phyloP scores from a whole-genome alignment of 1,139 yeast species.

The Geotrichum fermentans region DNA sequence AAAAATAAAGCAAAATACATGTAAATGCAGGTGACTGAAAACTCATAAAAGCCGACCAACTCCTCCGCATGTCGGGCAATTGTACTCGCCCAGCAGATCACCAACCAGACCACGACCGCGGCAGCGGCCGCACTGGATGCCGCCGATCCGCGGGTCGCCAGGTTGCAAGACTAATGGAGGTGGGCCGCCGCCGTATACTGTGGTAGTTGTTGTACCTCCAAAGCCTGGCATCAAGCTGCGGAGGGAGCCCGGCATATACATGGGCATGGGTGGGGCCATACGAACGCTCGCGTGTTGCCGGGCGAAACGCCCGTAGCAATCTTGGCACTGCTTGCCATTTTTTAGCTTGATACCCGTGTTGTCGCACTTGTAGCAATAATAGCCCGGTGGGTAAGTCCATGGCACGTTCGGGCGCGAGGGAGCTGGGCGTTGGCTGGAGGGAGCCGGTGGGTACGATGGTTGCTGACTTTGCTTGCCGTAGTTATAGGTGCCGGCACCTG shows the following conservation, averaged over 20 bases:
- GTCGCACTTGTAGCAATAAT: slow-evolving; percentile 61
- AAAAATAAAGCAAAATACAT: too few relatives aligned
- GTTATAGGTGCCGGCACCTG: slow-evolving; percentile 47
- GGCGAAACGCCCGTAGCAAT: slow-evolving; percentile 66
- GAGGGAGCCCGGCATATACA: neutral
- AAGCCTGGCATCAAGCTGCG: neutral
- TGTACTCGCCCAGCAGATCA: slow-evolving; percentile 30
- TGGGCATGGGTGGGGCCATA: neutral
- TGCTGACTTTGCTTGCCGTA: slow-evolving; percentile 4
- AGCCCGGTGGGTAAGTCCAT: slow-evolving; percentile 61
- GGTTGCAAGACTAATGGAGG: slow-evolving; percentile 5
- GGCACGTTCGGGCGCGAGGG: slow-evolving; percentile 44
- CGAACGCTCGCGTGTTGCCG: slow-evolving; percentile 29
- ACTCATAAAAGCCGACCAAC: slow-evolving; percentile 48
- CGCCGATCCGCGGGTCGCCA: slow-evolving; percentile 53
- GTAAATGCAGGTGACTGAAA: too few relatives aligned
- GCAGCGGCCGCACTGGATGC: slow-evolving; percentile 71
- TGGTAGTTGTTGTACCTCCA: neutral
- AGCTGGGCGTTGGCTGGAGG: slow-evolving; percentile 12
- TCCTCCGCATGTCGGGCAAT: slow-evolving; percentile 52
- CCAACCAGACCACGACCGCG: slow-evolving; percentile 61
- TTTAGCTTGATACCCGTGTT: slow-evolving; percentile 69
- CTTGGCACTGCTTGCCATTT: slow-evolving; percentile 62
- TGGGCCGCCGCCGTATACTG: neutral
- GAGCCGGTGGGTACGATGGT: slow-evolving; percentile 16